phyloP scores from a whole-genome alignment of 176 grass and related monocot species.

The Microstegium vimineum region DNA sequence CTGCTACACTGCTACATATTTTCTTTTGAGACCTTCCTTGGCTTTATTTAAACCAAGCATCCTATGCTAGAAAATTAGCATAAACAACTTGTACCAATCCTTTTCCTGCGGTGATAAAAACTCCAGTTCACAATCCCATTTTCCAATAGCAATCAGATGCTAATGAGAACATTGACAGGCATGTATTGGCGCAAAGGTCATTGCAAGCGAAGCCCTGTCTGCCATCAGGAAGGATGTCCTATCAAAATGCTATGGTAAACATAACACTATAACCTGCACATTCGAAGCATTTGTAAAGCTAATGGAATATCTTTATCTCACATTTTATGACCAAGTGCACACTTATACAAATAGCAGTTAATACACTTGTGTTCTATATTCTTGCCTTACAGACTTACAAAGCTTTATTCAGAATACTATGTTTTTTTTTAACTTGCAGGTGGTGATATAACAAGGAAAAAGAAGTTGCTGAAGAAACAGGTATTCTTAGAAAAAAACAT shows the following conservation, averaged over 20 bases:
- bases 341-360: not conserved
- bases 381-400: not conserved
- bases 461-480: slow-evolving; percentile 95
- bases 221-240: slow-evolving; percentile 97
- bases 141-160: slow-evolving; percentile 15
- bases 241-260: slow-evolving; percentile 97
- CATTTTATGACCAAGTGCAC: not conserved
- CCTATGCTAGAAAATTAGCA: not conserved
- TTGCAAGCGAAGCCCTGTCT: slow-evolving; percentile 91
- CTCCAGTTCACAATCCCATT: not conserved
- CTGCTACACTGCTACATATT: not conserved
- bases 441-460: slow-evolving; percentile 96
- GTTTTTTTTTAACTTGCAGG: slow-evolving; percentile 59
- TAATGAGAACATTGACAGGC: slow-evolving; percentile 63
- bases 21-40: not conserved
- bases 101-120: not conserved
- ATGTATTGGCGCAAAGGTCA: slow-evolving; percentile 90
- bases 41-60: slow-evolving; percentile 1
- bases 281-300: not conserved
- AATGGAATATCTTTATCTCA: not conserved
- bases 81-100: slow-evolving; percentile 6
- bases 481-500: slow-evolving; percentile 32
- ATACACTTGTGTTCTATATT: not conserved
- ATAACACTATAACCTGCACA: slow-evolving; percentile 30
- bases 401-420: not conserved